A percentile compares a stretch with the other conserved stretches of the same genome.
phyloP scores from a whole-genome alignment of 2,329 filamentous ascomycete genomes.

The Teratosphaeria epicoccoides region DNA sequence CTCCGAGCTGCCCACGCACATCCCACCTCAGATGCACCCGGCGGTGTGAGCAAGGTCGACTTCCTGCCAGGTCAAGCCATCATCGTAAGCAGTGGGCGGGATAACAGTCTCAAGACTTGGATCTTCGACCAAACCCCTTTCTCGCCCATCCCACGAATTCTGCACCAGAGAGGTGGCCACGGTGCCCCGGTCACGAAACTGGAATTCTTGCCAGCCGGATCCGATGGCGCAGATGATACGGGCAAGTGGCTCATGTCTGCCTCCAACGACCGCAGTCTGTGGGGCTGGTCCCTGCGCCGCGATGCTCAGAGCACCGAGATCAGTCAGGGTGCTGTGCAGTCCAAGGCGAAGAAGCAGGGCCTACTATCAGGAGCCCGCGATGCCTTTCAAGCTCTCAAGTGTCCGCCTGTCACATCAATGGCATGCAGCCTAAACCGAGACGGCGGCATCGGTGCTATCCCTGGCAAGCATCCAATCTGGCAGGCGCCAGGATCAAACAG shows the following conservation, averaged over 20 bases:
- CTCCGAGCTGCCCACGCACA: conserved; percentile 81
- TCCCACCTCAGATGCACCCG: conserved; percentile 57
- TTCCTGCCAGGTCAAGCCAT: conserved; percentile 85
- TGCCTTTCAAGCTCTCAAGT: conserved; percentile 58
- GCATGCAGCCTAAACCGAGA: conserved; percentile 89
- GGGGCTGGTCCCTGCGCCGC: conserved; percentile 90
- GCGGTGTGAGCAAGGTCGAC: conserved; percentile 77
- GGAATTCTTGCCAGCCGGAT: conserved; percentile 75
- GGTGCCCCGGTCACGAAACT: conserved; percentile 74
- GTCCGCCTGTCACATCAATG: conserved; percentile 82
- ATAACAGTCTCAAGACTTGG: conserved; percentile 93
- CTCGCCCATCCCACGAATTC: conserved; percentile 69
- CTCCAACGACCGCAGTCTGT: conserved; percentile 79
- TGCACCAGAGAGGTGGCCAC: conserved; percentile 82
- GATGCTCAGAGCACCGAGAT: conserved; percentile 91
- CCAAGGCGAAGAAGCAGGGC: conserved; percentile 82
- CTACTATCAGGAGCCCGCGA: conserved; percentile 40
- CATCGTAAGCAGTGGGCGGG: conserved; percentile 77
- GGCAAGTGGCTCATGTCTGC: conserved; percentile 94
- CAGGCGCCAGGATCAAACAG: conserved; percentile 51
- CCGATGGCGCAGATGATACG: conserved; percentile 75
- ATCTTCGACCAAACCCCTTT: conserved; percentile 91
- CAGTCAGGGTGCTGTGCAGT: conserved; percentile 79
- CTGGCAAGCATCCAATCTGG: conserved; percentile 72
- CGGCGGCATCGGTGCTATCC: conserved; percentile 78